Evolutionary conservation across 2,329 filamentous ascomycete genomes (phyloP).

Genomic region (Pseudogymnoascus sp.): DNA sequence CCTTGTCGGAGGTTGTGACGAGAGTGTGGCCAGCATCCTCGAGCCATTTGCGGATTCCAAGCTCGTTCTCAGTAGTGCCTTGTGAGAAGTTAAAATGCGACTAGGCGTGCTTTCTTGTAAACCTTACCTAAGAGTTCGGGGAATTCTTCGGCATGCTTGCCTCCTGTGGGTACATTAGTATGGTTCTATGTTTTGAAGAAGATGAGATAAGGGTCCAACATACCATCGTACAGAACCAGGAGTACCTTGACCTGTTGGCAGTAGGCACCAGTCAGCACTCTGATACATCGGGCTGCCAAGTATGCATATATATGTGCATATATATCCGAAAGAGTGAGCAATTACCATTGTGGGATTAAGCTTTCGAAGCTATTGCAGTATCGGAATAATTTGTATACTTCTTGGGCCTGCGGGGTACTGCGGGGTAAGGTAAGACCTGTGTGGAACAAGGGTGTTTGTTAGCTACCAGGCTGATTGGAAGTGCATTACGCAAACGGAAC

Average conservation of each 20-base stretch:
- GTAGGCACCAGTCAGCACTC: slow-evolving; percentile 26
- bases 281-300: slow-evolving; percentile 14
- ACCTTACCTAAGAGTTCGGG: slow-evolving; percentile 49
- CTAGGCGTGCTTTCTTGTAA: background rate
- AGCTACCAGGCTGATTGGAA: background rate
- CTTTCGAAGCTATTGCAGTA: background rate
- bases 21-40: slow-evolving; percentile 95
- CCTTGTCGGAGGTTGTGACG: slow-evolving; percentile 96
- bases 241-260: slow-evolving; percentile 79
- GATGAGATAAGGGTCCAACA: slow-evolving; percentile 27
- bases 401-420: background rate
- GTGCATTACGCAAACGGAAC: background rate
- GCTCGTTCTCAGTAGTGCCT: slow-evolving; percentile 96
- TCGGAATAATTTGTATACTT: background rate
- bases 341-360: background rate
- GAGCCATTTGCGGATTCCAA: slow-evolving; percentile 93
- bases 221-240: slow-evolving; percentile 83
- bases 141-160: slow-evolving; percentile 75
- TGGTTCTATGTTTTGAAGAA: slow-evolving; percentile 2
- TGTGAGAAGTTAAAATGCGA: slow-evolving; percentile 33
- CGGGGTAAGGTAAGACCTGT: slow-evolving; percentile 1
- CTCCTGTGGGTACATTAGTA: slow-evolving; percentile 41
- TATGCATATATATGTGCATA: background rate
- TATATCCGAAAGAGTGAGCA: background rate
- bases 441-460: slow-evolving; percentile 7